Evolutionary conservation across 1,284 basidiomycete genomes (phyloP), one percentile per base, ranked within the genome.

Genomic region (Fomitiporia mediterranea): DNA sequence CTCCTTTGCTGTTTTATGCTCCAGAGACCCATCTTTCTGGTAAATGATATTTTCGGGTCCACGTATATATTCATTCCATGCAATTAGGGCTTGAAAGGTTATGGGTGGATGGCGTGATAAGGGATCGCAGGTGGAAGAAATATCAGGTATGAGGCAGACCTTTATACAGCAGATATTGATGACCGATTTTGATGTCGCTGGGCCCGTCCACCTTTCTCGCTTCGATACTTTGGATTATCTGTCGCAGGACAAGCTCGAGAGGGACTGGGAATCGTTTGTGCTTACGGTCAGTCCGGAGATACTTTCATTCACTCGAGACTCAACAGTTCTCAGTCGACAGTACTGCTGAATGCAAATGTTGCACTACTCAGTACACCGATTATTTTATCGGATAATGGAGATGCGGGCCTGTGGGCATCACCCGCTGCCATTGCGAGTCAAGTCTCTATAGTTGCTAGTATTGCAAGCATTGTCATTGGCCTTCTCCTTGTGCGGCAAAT

Each of bases 381-480:
- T 53, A 70, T 74, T 1, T 69, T 72, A 56, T 48, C 47, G 5
- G 66, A 64, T 9, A 49, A 38, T 19, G 51, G 62, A 1, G 37
- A 17, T 47, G 4, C 6, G 21, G 19, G 19, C 37, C 49, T 30
- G 9, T 39, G 37, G 11, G 63, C 65, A 13, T 63, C 68, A 2
- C 52, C 64, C 7, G 61, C 66, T 5, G 67, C 72, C 35, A 67
- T 71, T 23, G 64, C 73, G 9, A 70, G 69, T 40, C 76, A 75
- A 50, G 55, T 68, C 37, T 79, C 76, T 3, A 70, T 74, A 15
- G 60, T 76, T 0, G 64, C 71, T 0, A 78, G 76, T 57, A 66
- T 78, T n/a, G 74, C 74, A 7, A 73, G 74, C 57, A 75, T 79
- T 55, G 65, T 79, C 17, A 60, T 77, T n/a, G 75, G 75, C 1